phyloP scores from a whole-genome alignment of 1,284 basidiomycete species.

The Paramarasmius palmivorus region DNA sequence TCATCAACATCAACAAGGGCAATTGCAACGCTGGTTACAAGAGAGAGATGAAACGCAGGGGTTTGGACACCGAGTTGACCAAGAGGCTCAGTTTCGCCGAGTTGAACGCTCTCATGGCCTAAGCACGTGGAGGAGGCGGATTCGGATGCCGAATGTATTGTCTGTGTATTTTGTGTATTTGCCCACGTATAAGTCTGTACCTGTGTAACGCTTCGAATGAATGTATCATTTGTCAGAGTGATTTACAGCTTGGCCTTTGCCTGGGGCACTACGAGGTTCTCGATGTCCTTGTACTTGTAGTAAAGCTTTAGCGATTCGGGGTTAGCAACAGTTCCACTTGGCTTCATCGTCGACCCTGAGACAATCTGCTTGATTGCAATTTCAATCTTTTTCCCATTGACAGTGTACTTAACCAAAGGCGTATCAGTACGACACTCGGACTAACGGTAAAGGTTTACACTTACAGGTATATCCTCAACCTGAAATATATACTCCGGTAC shows the following conservation, averaged over 20 bases:
- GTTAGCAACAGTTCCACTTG: slow-evolving; percentile 70
- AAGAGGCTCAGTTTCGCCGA: too few species aligned
- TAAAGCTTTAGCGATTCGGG: slow-evolving; percentile 62
- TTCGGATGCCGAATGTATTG: too few species aligned
- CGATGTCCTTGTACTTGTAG: slow-evolving; percentile 56
- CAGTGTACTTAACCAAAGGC: slow-evolving; percentile 53
- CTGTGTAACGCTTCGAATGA: too few species aligned
- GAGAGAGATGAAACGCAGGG: too few species aligned
- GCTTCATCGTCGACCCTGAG: slow-evolving; percentile 56
- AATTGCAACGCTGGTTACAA: too few species aligned
- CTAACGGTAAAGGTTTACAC: slow-evolving; percentile 22
- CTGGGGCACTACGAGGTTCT: slow-evolving; percentile 18
- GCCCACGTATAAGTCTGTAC: too few species aligned
- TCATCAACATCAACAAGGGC: too few species aligned
- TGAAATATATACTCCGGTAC: slow-evolving; percentile 71
- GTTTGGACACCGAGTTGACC: too few species aligned
- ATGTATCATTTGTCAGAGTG: too few species aligned
- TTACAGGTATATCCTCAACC: slow-evolving; percentile 62
- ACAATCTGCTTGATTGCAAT: slow-evolving; percentile 74
- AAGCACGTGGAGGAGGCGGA: too few species aligned
- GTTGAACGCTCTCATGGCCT: too few species aligned
- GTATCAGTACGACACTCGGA: neutral
- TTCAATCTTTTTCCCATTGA: slow-evolving; percentile 75
- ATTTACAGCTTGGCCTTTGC: neutral
- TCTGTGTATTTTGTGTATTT: too few species aligned